Evolutionary conservation across 2,329 filamentous ascomycete species (phyloP).

Genomic region (Rugonectria rugulosa): DNA sequence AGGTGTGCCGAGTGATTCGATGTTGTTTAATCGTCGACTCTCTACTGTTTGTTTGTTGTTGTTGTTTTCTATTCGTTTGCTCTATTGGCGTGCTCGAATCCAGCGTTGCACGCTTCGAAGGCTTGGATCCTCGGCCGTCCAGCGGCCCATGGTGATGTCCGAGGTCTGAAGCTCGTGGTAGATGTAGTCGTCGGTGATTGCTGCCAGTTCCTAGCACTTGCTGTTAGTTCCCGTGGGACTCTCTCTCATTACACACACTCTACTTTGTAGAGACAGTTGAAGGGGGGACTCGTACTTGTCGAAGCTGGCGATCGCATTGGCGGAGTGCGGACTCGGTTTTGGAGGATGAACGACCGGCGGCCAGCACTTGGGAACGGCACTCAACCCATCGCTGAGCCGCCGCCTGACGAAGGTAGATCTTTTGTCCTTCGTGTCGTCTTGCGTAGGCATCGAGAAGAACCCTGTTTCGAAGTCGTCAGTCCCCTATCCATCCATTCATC

Average conservation of each 20-base stretch:
- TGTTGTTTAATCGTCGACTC: neutral
- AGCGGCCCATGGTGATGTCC: conserved; percentile 64
- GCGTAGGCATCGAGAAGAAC: conserved; percentile 67
- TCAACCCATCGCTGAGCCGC: conserved; percentile 68
- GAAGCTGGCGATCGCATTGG: conserved; percentile 64
- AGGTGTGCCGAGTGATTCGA: too few species aligned
- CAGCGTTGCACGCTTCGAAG: conserved; percentile 65
- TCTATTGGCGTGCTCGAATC: conserved; percentile 52
- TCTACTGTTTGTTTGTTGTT: neutral
- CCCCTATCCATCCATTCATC: neutral
- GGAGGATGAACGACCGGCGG: conserved; percentile 57
- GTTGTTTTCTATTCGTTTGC: conserved; percentile 15
- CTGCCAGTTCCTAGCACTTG: conserved; percentile 56
- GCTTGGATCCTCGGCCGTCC: conserved; percentile 69
- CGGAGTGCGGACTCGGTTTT: conserved; percentile 58
- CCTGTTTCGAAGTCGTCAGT: conserved; percentile 44
- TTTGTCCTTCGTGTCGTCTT: conserved; percentile 68
- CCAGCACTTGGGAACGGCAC: conserved; percentile 60
- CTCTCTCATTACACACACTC: neutral
- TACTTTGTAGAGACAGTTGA: neutral
- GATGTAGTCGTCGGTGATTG: conserved; percentile 65
- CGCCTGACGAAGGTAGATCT: conserved; percentile 68
- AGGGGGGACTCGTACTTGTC: conserved; percentile 54
- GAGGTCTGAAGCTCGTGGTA: conserved; percentile 62
- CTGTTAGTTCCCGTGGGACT: conserved; percentile 21